Percentiles rank a stretch among this genome's conserved stretches.
phyloP scores from a whole-genome alignment of 2,329 filamentous ascomycete species.

The Anisogramma anomala region DNA sequence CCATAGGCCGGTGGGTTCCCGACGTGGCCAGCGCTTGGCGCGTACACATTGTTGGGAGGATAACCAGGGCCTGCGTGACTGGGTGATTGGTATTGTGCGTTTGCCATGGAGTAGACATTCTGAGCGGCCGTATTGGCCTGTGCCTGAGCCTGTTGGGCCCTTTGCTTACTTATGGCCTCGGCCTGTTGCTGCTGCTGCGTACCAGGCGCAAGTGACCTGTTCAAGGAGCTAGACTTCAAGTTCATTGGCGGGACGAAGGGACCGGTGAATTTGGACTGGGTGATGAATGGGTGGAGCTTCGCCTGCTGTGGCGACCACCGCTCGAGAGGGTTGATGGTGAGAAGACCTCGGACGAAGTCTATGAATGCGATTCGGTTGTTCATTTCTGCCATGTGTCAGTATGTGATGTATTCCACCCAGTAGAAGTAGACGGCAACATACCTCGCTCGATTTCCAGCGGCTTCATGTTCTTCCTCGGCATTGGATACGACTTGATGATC shows the following conservation, averaged over 20 bases:
- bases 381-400: conserved; percentile 58
- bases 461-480: conserved; percentile 99
- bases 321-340: conserved; percentile 92
- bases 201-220: conserved; percentile 79
- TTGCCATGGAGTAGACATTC: conserved; percentile 48
- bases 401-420: neutral
- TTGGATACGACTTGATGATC: conserved; percentile 94
- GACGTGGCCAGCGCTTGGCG: conserved; percentile 37
- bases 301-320: conserved; percentile 97
- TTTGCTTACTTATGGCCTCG: conserved; percentile 85
- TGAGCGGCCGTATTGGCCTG: conserved; percentile 59
- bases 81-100: conserved; percentile 38
- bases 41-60: conserved; percentile 68
- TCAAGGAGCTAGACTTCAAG: conserved; percentile 73
- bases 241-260: conserved; percentile 97
- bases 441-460: conserved; percentile 91
- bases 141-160: conserved; percentile 59
- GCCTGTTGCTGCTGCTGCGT: conserved; percentile 94
- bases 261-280: conserved; percentile 91
- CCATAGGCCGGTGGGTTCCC: conserved; percentile 71
- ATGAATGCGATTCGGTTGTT: conserved; percentile 96
- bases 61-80: conserved; percentile 11
- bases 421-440: conserved; percentile 33
- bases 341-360: conserved; percentile 85
- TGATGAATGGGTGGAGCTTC: conserved; percentile 95